A percentile compares a stretch with the other conserved stretches of the same genome.
Evolutionary conservation across 2,329 filamentous ascomycete species (phyloP).

Genomic region (Epichloe scottii): DNA sequence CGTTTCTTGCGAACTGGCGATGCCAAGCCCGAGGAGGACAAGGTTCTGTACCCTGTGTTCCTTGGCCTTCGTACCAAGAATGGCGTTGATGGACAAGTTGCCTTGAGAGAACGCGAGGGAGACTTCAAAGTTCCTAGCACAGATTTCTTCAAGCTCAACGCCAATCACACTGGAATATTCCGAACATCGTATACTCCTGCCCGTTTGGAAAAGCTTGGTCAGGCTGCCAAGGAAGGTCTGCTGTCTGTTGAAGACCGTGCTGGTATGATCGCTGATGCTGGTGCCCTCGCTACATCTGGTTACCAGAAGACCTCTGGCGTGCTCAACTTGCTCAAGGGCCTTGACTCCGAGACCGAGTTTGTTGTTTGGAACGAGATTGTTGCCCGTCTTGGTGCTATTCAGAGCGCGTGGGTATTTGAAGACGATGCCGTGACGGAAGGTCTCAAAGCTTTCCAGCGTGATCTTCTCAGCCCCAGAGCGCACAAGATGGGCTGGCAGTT

Average conservation of each 20-base stretch:
- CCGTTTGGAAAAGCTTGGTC: slow-evolving; percentile 74
- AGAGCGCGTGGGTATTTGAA: slow-evolving; percentile 71
- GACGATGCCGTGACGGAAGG: slow-evolving; percentile 60
- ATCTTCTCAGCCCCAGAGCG: slow-evolving; percentile 65
- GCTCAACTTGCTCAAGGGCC: slow-evolving; percentile 72
- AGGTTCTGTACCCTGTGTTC: slow-evolving; percentile 80
- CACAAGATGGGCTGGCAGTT: slow-evolving; percentile 86
- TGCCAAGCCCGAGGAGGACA: slow-evolving; percentile 84
- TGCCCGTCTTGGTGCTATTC: slow-evolving; percentile 63
- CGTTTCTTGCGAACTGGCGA: slow-evolving; percentile 87
- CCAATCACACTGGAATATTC: slow-evolving; percentile 87
- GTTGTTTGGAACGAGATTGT: slow-evolving; percentile 94
- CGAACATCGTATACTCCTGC: slow-evolving; percentile 78
- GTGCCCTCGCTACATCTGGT: slow-evolving; percentile 76
- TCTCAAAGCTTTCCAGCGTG: slow-evolving; percentile 70
- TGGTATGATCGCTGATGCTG: slow-evolving; percentile 89
- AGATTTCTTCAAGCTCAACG: slow-evolving; percentile 95
- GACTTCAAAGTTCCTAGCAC: slow-evolving; percentile 65
- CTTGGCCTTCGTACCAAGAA: slow-evolving; percentile 72
- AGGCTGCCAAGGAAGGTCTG: slow-evolving; percentile 60
- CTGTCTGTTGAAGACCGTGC: slow-evolving; percentile 82
- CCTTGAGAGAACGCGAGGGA: slow-evolving; percentile 45
- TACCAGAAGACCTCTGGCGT: slow-evolving; percentile 90
- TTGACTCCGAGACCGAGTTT: slow-evolving; percentile 72
- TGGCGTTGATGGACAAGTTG: slow-evolving; percentile 54